phyloP scores from a whole-genome alignment of 345 rosid species.

The Citrus mangshanensis region DNA sequence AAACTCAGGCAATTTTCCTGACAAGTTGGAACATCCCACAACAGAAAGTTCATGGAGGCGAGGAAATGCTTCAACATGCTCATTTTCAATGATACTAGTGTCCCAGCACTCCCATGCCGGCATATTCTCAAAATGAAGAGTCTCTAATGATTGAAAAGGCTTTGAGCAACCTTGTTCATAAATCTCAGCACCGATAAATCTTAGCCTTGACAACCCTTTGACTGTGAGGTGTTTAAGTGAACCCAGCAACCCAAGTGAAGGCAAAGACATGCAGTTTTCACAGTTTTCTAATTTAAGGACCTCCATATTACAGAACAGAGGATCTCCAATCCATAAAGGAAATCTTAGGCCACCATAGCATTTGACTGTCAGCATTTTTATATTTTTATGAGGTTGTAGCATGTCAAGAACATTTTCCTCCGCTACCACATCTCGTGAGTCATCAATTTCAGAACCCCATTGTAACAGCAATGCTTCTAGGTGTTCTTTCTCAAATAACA shows the following conservation, averaged over 20 bases:
- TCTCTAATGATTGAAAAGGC: conserved; percentile 2
- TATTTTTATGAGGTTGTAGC: background rate
- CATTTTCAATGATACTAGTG: background rate
- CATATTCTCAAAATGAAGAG: background rate
- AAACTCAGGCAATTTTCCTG: background rate
- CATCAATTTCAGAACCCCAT: background rate
- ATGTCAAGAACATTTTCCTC: background rate
- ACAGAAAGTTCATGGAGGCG: background rate
- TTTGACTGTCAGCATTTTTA: background rate
- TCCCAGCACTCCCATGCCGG: background rate
- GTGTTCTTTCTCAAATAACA: background rate
- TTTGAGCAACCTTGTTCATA: background rate
- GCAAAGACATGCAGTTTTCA: background rate
- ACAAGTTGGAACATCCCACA: background rate
- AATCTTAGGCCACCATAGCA: background rate
- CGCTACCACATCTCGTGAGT: background rate
- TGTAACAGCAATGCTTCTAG: background rate
- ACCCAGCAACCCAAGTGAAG: background rate
- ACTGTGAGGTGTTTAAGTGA: background rate
- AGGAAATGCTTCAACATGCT: background rate
- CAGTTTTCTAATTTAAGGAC: background rate
- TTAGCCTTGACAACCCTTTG: background rate
- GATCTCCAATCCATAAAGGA: conserved; percentile 5
- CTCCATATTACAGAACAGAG: background rate
- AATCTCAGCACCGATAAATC: background rate